Evolutionary conservation across 495 filamentous ascomycete genomes (phyloP), one percentile per base, ranked within the genome.

Genomic region (Durotheca rogersii): DNA sequence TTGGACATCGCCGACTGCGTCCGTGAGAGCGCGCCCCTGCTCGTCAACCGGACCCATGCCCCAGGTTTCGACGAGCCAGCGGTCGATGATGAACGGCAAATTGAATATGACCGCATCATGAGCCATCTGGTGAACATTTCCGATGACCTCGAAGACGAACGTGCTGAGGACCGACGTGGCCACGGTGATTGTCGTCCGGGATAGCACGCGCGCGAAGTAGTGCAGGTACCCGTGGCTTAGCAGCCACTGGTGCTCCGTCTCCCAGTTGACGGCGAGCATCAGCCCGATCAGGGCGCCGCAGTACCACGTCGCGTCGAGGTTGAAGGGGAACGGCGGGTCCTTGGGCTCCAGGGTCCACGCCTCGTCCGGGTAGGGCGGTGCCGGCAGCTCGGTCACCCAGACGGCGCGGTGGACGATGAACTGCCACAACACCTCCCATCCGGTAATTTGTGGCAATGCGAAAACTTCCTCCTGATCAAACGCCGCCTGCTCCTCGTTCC

Each of bases 81-180:
- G 3, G 9, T 39, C 32, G 23, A 55, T 9, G 12, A 18, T 7
- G 7, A 39, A 10, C 12, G 37, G 33, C 14, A 62, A 14, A 1
- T 7, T 15, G 10, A 48, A 33, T n/a, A 42, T 12, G 7, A 55
- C 17, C 6, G 10, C 0, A 17, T 36, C 44, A 15, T 41, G 38
- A 6, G 20, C 1, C 0, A 25, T 3, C 10, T 45, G 37, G 19
- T 48, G 18, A 5, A 52, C 7, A 7, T 56, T 56, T 9, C 41
- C 53, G 11, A 46, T 0, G 1, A 64, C 34, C 18, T 64, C 61
- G 30, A 58, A 61, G 10, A 15, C 18, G 1, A 64, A 6, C 1
- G 57, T 64, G 47, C 58, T 64, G 2, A 42, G 6, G 19, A 64
- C 23, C 10, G 61, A 53, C 10, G 49, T 37, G 9, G 32, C 35